These are phyloP conservation scores for Cenchrus americanus DNA, from an alignment of 176 grass and related monocot species.

Conservation along the genomic window DNA sequence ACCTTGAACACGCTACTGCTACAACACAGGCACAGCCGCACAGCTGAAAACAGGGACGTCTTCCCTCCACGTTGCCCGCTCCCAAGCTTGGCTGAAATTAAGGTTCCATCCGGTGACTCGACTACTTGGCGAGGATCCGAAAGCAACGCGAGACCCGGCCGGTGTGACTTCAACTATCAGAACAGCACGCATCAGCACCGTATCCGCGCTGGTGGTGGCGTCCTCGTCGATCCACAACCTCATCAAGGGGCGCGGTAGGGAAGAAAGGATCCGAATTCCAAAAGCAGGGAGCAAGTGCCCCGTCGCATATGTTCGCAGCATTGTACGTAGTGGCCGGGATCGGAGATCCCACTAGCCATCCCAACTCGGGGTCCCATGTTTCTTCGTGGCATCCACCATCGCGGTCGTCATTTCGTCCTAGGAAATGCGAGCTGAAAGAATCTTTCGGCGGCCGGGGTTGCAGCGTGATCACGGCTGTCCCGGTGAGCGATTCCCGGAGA, in stretches of 20 bases:
- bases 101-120: slow-evolving; percentile 40
- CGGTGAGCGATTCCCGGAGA: not conserved
- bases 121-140: not conserved
- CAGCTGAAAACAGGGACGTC: not conserved
- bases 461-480: slow-evolving; percentile 36
- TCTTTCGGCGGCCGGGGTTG: slow-evolving; percentile 37
- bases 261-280: slow-evolving; percentile 18
- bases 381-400: slow-evolving; percentile 51
- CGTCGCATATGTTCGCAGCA: slow-evolving; percentile 50
- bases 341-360: slow-evolving; percentile 52
- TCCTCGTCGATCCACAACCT: slow-evolving; percentile 45
- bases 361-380: slow-evolving; percentile 26
- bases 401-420: slow-evolving; percentile 34
- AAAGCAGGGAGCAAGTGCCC: slow-evolving; percentile 46
- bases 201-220: slow-evolving; percentile 39
- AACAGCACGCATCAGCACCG: slow-evolving; percentile 18
- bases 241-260: not conserved
- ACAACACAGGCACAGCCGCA: too few species aligned
- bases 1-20: not conserved
- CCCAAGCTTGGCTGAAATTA: slow-evolving; percentile 32
- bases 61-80: not conserved
- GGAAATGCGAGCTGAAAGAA: slow-evolving; percentile 5
- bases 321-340: slow-evolving; percentile 32
- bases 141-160: slow-evolving; percentile 3
- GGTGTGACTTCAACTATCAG: slow-evolving; percentile 23